These are phyloP conservation scores for Aspergillus ochraceus DNA, from an alignment of 2,329 filamentous ascomycete species.

Conservation along the genomic window DNA sequence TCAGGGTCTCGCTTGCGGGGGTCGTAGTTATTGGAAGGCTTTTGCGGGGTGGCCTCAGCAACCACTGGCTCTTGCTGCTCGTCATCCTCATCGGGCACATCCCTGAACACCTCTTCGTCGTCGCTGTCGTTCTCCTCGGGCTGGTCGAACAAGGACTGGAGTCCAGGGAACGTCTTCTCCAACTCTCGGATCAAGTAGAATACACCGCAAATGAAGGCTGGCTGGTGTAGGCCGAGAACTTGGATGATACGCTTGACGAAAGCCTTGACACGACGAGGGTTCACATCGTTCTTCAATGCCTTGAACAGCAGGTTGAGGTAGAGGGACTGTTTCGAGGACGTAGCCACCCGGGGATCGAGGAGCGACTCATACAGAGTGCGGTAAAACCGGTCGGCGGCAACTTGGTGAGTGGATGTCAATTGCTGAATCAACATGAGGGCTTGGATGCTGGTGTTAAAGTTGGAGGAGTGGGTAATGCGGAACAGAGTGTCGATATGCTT, in stretches of 20 bases:
- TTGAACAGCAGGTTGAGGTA: constrained; percentile 92
- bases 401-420: constrained; percentile 75
- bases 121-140: constrained; percentile 77
- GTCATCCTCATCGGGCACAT: constrained; percentile 60
- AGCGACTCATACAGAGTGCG: constrained; percentile 93
- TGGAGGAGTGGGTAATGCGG: constrained; percentile 93
- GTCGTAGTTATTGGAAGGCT: constrained; percentile 62
- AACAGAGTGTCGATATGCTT: constrained; percentile 92
- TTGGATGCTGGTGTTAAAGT: constrained; percentile 98
- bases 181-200: constrained; percentile 85
- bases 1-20: constrained; percentile 88
- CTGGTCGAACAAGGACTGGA: constrained; percentile 75
- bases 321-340: constrained; percentile 90
- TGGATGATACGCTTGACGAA: constrained; percentile 94
- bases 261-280: constrained; percentile 86
- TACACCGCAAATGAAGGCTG: constrained; percentile 89
- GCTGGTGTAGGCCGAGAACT: constrained; percentile 82
- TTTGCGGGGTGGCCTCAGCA: constrained; percentile 30
- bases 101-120: constrained; percentile 66
- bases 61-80: constrained; percentile 28
- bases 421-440: constrained; percentile 94
- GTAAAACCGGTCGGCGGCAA: constrained; percentile 89
- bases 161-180: constrained; percentile 73
- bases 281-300: constrained; percentile 85
- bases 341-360: constrained; percentile 81